phyloP scores from a whole-genome alignment of 495 filamentous ascomycete species.

The Xylaria intraflava region DNA sequence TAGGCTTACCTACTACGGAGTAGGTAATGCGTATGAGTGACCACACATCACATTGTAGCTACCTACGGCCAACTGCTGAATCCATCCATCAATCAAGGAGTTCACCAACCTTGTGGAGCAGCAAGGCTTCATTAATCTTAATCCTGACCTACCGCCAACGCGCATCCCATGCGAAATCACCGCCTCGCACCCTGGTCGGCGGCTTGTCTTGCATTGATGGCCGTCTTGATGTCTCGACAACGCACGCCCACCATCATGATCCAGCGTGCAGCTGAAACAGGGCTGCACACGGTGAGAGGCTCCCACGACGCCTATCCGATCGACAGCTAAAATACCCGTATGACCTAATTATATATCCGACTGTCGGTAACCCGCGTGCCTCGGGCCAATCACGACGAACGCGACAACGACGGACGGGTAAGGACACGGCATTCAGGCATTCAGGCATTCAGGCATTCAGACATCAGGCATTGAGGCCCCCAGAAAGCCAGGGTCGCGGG shows the following conservation, averaged over 20 bases:
- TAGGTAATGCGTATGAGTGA: too few relatives aligned
- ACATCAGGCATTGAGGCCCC: not conserved
- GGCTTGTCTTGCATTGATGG: not conserved
- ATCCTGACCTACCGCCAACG: not conserved
- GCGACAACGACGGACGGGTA: not conserved
- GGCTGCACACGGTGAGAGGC: not conserved
- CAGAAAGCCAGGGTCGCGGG: too few relatives aligned
- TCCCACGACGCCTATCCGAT: slow-evolving; percentile 1
- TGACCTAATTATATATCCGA: slow-evolving; percentile 1
- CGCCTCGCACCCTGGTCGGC: slow-evolving; percentile 10
- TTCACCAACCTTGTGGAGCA: not conserved
- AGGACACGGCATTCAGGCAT: not conserved
- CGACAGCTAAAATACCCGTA: not conserved
- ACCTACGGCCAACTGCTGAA: too few relatives aligned
- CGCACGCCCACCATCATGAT: not conserved
- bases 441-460: not conserved
- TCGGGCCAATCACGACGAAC: not conserved
- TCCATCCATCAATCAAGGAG: too few relatives aligned
- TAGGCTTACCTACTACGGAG: too few relatives aligned
- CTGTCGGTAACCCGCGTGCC: slow-evolving; percentile 2
- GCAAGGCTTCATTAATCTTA: not conserved
- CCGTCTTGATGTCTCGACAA: slow-evolving; percentile 1
- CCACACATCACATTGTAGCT: too few relatives aligned
- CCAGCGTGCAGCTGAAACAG: not conserved
- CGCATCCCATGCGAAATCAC: slow-evolving; percentile 4